These are phyloP conservation scores for Sphaceloma murrayae DNA, from an alignment of 2,329 filamentous ascomycete species.

Conservation along the genomic window DNA sequence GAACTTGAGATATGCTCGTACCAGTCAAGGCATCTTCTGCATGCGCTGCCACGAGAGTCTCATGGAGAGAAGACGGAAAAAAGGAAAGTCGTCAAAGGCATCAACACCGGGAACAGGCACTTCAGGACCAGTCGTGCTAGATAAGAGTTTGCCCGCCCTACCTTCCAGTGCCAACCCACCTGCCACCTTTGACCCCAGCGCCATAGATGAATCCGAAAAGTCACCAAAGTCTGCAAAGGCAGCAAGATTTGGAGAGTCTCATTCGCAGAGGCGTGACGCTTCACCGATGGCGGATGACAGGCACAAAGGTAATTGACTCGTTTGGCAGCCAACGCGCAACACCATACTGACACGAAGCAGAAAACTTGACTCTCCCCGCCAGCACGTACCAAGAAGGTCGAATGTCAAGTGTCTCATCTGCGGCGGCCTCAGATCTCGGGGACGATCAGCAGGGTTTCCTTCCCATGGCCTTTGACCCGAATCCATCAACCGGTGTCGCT, in stretches of 20 bases:
- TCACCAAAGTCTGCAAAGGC: slow-evolving; percentile 2
- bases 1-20: slow-evolving; percentile 92
- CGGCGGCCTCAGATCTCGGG: slow-evolving; percentile 45
- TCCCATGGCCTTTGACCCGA: slow-evolving; percentile 44
- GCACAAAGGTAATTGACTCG: slow-evolving; percentile 16
- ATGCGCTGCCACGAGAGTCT: slow-evolving; percentile 97
- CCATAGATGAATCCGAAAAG: slow-evolving; percentile 4
- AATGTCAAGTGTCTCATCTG: slow-evolving; percentile 54
- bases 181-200: slow-evolving; percentile 27
- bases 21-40: slow-evolving; percentile 96
- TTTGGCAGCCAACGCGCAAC: not conserved
- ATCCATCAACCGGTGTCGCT: slow-evolving; percentile 27
- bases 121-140: slow-evolving; percentile 55
- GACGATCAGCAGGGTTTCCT: slow-evolving; percentile 48
- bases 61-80: slow-evolving; percentile 86
- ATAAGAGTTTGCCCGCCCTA: slow-evolving; percentile 87
- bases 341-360: slow-evolving; percentile 27
- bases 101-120: slow-evolving; percentile 30
- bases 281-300: slow-evolving; percentile 29
- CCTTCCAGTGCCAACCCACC: slow-evolving; percentile 61
- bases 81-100: slow-evolving; percentile 50
- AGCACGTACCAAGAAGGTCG: slow-evolving; percentile 70
- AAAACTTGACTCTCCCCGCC: slow-evolving; percentile 60
- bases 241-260: not conserved
- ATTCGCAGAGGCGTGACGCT: slow-evolving; percentile 24